Conservation (phyloP, 805 yeast species). For the Pichia occidentalis region DNA sequence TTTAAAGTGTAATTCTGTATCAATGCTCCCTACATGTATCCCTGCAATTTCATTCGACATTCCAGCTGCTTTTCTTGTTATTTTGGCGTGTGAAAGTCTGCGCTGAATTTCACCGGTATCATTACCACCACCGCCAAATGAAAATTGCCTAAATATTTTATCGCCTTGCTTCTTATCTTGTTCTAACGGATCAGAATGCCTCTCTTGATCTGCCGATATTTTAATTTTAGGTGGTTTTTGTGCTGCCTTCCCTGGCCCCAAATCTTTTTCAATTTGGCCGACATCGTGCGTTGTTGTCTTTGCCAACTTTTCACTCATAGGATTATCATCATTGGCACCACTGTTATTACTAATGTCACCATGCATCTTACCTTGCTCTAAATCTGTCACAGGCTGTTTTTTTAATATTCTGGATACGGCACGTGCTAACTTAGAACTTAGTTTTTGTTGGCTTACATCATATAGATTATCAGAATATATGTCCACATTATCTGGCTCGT, state of each 20-base stretch:
- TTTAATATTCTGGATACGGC: conserved; percentile 23
- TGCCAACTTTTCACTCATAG: no score
- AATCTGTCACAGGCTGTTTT: conserved; percentile 4
- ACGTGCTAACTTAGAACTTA: conserved; percentile 22
- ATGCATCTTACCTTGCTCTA: no score
- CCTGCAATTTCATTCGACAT: conserved; percentile 43
- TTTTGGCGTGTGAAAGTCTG: conserved; percentile 32
- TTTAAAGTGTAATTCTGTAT: conserved; percentile 6
- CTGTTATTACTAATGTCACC: conserved; percentile 1
- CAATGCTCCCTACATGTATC: conserved; percentile 22
- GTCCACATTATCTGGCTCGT: no score
- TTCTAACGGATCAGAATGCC: no score
- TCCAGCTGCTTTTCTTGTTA: conserved; percentile 36
- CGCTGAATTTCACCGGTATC: conserved; percentile 28
- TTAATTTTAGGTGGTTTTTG: no score
- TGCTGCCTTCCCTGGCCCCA: no score
- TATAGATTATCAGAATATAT: conserved; percentile 19
- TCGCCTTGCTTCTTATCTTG: no score
- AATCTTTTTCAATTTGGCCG: no score
- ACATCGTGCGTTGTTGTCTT: no score
- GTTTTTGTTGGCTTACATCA: conserved; percentile 21
- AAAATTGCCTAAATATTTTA: conserved; percentile 24
- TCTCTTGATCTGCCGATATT: no score
- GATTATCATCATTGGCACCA: conserved; percentile 13
- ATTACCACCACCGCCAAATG: conserved; percentile 27